A percentile compares a stretch with the other conserved stretches of the same genome.
Conservation (phyloP, 2,329 filamentous ascomycete species). For the Fusarium newnesense region DNA sequence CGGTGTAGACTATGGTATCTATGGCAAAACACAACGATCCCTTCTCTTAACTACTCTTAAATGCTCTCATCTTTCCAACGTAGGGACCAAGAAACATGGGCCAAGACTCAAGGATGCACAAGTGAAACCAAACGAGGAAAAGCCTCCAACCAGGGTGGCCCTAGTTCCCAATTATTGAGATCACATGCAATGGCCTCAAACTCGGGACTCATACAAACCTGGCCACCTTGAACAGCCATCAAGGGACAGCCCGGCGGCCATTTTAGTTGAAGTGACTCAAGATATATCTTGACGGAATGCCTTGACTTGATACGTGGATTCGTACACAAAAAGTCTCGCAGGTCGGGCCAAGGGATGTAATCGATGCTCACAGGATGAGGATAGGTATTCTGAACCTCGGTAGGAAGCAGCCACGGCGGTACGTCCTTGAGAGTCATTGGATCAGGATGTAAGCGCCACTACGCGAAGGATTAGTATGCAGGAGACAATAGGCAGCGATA, state of each 20-base stretch:
- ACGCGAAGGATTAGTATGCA: neutral
- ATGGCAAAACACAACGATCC: neutral
- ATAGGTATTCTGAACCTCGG: conserved; percentile 36
- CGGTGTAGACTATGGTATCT: neutral
- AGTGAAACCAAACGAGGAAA: conserved; percentile 38
- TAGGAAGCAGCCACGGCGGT: conserved; percentile 35
- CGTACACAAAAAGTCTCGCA: conserved; percentile 38
- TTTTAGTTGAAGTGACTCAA: conserved; percentile 32
- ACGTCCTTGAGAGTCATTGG: conserved; percentile 36
- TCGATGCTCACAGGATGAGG: conserved; percentile 41
- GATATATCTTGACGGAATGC: conserved; percentile 40
- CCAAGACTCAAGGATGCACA: conserved; percentile 11
- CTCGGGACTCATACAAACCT: conserved; percentile 35
- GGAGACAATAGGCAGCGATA: neutral
- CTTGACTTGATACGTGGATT: conserved; percentile 31
- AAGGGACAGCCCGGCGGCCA: conserved; percentile 36
- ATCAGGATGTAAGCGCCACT: conserved; percentile 42
- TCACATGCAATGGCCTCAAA: conserved; percentile 39
- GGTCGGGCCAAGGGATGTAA: conserved; percentile 41
- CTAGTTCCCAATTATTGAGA: conserved; percentile 38
- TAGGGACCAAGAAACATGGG: neutral
- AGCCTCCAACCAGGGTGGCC: conserved; percentile 34
- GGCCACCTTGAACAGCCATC: conserved; percentile 14
- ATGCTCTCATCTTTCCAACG: neutral
- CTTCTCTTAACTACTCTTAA: neutral